A percentile compares a stretch with the other conserved stretches of the same genome.
These are phyloP conservation scores for Viola pubescens DNA, from an alignment of 441 rosid species.

Conservation along the genomic window DNA sequence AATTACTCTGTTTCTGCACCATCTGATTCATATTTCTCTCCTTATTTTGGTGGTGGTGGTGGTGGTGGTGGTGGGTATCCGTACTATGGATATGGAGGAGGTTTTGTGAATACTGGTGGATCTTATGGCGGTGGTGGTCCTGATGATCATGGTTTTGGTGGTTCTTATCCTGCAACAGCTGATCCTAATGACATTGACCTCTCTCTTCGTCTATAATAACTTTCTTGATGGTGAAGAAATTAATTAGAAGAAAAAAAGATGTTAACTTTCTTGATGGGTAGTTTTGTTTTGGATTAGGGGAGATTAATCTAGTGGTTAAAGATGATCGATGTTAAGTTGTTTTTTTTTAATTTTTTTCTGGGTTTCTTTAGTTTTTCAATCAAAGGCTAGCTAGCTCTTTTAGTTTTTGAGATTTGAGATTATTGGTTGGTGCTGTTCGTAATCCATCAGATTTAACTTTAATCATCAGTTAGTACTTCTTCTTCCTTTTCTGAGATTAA, in stretches of 20 bases:
- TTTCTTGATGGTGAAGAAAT: neutral
- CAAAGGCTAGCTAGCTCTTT: too few relatives aligned
- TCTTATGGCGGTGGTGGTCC: neutral
- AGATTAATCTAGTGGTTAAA: neutral
- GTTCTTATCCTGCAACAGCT: slow-evolving; percentile 17
- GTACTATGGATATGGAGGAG: slow-evolving; percentile 1
- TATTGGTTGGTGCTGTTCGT: too few relatives aligned
- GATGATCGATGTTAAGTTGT: neutral
- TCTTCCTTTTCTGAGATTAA: too few relatives aligned
- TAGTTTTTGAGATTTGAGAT: too few relatives aligned
- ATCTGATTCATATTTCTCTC: neutral
- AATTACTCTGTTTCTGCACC: slow-evolving; percentile 16
- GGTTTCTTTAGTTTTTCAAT: too few relatives aligned
- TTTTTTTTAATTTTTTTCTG: too few relatives aligned
- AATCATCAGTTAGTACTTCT: too few relatives aligned
- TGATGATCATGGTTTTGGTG: slow-evolving; percentile 7
- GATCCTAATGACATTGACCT: slow-evolving; percentile 43
- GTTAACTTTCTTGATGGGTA: neutral
- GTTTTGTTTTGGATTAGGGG: neutral
- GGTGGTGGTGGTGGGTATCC: slow-evolving; percentile 5
- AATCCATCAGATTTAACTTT: too few relatives aligned
- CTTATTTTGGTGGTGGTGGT: slow-evolving; percentile 4
- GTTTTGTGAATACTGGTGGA: neutral
- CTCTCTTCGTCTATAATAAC: slow-evolving; percentile 51
- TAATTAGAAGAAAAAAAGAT: neutral